Evolutionary conservation across 208 protist genomes (phyloP), one percentile per base, ranked within the genome.

Genomic region (Crithidia expoeki): DNA sequence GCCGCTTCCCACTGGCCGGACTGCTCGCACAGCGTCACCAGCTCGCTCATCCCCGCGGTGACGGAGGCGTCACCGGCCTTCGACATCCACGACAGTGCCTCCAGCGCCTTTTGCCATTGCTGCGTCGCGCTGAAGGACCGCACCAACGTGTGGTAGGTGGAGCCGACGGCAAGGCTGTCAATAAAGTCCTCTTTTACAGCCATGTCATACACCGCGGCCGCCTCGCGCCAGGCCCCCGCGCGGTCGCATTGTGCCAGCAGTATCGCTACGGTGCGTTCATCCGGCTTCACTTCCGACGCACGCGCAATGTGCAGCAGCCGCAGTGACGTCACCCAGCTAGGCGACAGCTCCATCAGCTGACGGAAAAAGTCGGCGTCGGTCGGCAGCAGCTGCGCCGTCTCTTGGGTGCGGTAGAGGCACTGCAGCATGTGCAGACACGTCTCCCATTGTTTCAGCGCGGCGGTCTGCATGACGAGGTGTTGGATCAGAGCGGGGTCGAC

Each of bases 61-160:
- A 80, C 68, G 9, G 90, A 92, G n/a, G 90, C 87, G 44, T 95
- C 87, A 59, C 78, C 75, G 12, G 84, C 86, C 65, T 90, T 89
- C 16, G 61, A 66, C 90, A 95, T 95, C 88, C 90, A 95, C 21
- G 87, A 92, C 30, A 93, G 83, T 44, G 90, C 90, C 67, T 90
- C 72, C 38, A 95, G 67, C 38, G 90, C 90, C 78, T 90, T 88
- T 69, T 93, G 86, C 88, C 90, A 95, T 76, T 93, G 86, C 65
- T 75, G 86, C 44, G 68, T 71, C 17, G 85, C 85, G 33, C 73
- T 77, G 63, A 95, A 92, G 11, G 90, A 84, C 2, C 85, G 85
- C 56, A 95, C 61, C 34, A 95, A 74, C 9, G 81, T 83, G 68
- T 92, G 85, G 76, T 92, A 95, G 4, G 81, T 88, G 10, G 73